Evolutionary conservation across 768 basidiomycete species (phyloP).

Genomic region (Termitomyces sp.): DNA sequence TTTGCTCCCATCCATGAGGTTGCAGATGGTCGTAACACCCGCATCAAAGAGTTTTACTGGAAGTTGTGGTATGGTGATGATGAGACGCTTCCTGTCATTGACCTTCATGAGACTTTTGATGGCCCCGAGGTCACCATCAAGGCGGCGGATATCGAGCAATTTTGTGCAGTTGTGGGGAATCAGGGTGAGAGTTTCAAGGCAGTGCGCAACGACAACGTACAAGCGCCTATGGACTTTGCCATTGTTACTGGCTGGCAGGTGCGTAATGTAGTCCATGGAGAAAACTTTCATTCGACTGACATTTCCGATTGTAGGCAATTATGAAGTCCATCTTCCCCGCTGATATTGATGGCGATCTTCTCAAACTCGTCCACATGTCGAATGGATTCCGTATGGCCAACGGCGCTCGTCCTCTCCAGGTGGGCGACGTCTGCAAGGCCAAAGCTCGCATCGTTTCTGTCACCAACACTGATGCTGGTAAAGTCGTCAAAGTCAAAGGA

Average conservation of each 20-base stretch:
- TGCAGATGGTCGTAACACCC: conserved; percentile 71
- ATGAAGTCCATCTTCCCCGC: conserved; percentile 97
- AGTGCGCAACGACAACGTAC: conserved; percentile 58
- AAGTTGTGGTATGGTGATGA: conserved; percentile 94
- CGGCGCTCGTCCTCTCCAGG: conserved; percentile 69
- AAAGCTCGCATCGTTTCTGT: conserved; percentile 88
- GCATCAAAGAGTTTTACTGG: conserved; percentile 99
- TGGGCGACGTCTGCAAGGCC: conserved; percentile 86
- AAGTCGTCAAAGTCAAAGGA: conserved; percentile 88
- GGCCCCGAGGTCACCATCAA: conserved; percentile 84
- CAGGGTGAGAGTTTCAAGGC: conserved; percentile 87
- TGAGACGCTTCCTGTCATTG: conserved; percentile 68
- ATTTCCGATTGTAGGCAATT: conserved; percentile 65
- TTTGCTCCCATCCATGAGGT: conserved; percentile 93
- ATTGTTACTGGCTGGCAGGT: conserved; percentile 99
- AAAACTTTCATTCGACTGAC: conserved; percentile 3
- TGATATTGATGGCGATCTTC: conserved; percentile 86
- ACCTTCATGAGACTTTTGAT: conserved; percentile 75
- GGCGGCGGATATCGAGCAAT: conserved; percentile 72
- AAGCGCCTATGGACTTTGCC: conserved; percentile 98
- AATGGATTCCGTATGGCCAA: conserved; percentile 92
- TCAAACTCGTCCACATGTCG: conserved; percentile 94
- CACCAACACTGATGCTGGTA: conserved; percentile 85
- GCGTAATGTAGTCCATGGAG: conserved; percentile 20
- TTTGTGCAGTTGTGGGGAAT: conserved; percentile 92